These are phyloP conservation scores for Verbascum thapsus DNA, from an alignment of 257 asterid species.

Conservation along the genomic window DNA sequence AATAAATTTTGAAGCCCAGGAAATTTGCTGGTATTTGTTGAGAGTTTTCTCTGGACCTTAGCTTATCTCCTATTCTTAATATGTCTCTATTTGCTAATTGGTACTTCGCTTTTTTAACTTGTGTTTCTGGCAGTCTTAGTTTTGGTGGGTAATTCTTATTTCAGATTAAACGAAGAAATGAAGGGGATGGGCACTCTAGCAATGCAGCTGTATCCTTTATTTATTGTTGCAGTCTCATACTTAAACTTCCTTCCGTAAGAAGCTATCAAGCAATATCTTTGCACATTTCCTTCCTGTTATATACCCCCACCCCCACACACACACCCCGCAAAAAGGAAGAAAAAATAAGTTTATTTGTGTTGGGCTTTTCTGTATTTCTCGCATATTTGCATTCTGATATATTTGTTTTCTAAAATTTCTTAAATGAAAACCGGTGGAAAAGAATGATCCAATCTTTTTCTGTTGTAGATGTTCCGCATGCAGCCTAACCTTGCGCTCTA, in stretches of 20 bases:
- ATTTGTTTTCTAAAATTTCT: no score
- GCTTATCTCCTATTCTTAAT: conserved; percentile 10
- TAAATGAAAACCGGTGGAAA: no score
- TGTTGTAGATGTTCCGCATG: no score
- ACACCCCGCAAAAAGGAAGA: no score
- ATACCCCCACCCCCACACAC: no score
- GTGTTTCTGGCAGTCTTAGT: neutral
- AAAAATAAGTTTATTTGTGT: no score
- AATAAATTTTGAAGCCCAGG: neutral
- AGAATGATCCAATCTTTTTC: no score
- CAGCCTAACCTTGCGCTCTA: no score
- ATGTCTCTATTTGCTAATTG: neutral
- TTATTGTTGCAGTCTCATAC: conserved; percentile 9
- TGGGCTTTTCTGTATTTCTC: no score
- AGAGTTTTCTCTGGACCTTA: conserved; percentile 8
- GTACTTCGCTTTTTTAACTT: neutral
- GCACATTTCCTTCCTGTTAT: neutral
- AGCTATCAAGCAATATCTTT: conserved; percentile 6
- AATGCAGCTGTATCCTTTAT: conserved; percentile 78
- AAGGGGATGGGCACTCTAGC: conserved; percentile 80
- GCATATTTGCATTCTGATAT: no score
- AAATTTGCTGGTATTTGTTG: conserved; percentile 1
- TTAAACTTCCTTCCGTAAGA: neutral
- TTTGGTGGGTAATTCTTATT: conserved; percentile 19
- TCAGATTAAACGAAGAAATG: conserved; percentile 95